Conservation (phyloP, 495 filamentous ascomycete genomes). For the Penicillium paradoxum region DNA sequence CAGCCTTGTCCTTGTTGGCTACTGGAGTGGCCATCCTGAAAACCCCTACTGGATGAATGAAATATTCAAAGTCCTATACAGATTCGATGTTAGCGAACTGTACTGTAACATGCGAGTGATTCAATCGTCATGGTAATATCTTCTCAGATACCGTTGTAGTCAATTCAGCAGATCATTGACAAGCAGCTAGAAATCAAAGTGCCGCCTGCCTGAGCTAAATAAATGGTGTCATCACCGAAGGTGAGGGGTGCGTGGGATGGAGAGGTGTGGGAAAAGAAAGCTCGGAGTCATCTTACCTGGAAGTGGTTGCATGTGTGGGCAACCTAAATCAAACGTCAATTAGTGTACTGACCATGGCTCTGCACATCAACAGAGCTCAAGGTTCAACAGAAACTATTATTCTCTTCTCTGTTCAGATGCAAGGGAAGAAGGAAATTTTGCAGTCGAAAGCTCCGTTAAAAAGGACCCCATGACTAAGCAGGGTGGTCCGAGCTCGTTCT, state of each 20-base stretch:
- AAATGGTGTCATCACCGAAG: slow-evolving; percentile 45
- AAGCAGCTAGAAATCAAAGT: slow-evolving; percentile 71
- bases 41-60: slow-evolving; percentile 13
- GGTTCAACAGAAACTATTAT: neutral
- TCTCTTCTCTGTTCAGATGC: slow-evolving; percentile 4
- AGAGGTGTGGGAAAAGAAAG: slow-evolving; percentile 1
- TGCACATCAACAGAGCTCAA: slow-evolving; percentile 1
- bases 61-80: slow-evolving; percentile 7
- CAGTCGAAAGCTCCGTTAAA: slow-evolving; percentile 22
- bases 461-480: slow-evolving; percentile 33
- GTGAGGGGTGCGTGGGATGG: slow-evolving; percentile 2
- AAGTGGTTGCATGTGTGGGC: neutral
- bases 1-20: slow-evolving; percentile 15
- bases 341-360: slow-evolving; percentile 2
- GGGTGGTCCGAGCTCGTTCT: slow-evolving; percentile 14
- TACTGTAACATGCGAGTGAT: slow-evolving; percentile 7
- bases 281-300: slow-evolving; percentile 16
- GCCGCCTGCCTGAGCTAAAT: slow-evolving; percentile 47
- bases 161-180: slow-evolving; percentile 67
- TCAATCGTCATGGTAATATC: slow-evolving; percentile 17
- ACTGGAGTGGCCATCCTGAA: slow-evolving; percentile 13
- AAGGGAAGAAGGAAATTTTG: slow-evolving; percentile 23
- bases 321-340: neutral
- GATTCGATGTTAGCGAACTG: slow-evolving; percentile 21
- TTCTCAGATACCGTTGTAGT: slow-evolving; percentile 99